These are phyloP conservation scores for Soucietia sequanensis DNA, from an alignment of 805 yeast species.

Conservation along the genomic window DNA sequence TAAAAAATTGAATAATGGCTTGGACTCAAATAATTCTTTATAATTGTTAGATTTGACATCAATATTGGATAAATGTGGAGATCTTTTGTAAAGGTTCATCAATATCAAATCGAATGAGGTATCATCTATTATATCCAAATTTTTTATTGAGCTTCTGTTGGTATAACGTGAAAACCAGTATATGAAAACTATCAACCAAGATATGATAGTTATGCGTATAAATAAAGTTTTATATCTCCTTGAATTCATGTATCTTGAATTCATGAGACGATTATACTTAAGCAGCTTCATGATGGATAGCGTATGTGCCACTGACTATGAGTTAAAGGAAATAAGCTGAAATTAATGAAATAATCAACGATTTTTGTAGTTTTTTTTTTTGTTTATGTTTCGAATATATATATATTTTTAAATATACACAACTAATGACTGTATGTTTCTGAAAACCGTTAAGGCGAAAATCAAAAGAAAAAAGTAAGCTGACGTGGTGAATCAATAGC, in stretches of 20 bases:
- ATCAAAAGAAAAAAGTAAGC: too few species aligned
- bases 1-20: slow-evolving; percentile 9
- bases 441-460: too few species aligned
- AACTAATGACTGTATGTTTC: too few species aligned
- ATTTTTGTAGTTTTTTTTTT: too few species aligned
- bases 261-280: too few species aligned
- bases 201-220: background rate
- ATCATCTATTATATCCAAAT: background rate
- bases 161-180: background rate
- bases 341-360: too few species aligned
- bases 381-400: too few species aligned
- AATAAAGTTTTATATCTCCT: background rate
- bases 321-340: too few species aligned
- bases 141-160: background rate
- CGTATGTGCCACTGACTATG: too few species aligned
- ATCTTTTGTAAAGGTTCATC: background rate
- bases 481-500: too few species aligned
- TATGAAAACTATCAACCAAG: background rate
- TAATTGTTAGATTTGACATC: background rate
- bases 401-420: too few species aligned
- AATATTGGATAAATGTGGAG: background rate
- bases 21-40: background rate
- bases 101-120: background rate
- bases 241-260: background rate
- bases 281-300: too few species aligned